These are phyloP conservation scores for Talaromyces ruber DNA, from an alignment of 495 filamentous ascomycete species.

Conservation along the genomic window DNA sequence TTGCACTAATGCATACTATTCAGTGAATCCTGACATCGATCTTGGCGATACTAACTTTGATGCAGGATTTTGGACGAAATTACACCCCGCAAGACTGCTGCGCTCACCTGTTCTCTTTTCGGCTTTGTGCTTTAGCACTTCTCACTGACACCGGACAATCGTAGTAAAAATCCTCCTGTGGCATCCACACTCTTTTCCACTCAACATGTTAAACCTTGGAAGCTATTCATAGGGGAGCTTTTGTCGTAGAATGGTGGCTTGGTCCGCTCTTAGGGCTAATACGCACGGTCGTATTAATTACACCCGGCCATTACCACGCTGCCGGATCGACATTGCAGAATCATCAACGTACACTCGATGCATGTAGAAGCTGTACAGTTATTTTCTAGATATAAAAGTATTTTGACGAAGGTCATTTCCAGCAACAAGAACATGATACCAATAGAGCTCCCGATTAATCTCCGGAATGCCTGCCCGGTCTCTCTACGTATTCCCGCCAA, in stretches of 20 bases:
- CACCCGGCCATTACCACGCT: not conserved
- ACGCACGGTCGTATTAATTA: not conserved
- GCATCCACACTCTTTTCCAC: not conserved
- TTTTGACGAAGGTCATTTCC: not conserved
- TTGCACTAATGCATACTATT: not conserved
- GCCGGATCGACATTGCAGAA: not conserved
- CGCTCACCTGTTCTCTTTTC: not conserved
- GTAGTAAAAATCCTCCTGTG: not conserved
- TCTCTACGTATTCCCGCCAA: not conserved
- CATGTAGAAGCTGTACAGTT: not conserved
- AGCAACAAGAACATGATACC: not conserved
- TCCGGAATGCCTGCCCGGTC: not conserved
- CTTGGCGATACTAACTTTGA: not conserved
- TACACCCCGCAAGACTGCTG: not conserved
- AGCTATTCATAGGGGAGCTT: not conserved
- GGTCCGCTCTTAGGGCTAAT: not conserved
- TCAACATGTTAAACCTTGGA: not conserved
- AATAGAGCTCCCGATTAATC: not conserved
- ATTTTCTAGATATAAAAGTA: not conserved
- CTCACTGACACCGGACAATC: not conserved
- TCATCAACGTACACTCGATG: not conserved
- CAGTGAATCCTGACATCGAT: not conserved
- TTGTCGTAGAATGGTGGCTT: not conserved
- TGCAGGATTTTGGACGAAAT: not conserved
- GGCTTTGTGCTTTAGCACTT: not conserved